These are phyloP conservation scores for Penicillium sp. DNA, from an alignment of 2,329 filamentous ascomycete genomes.

Conservation along the genomic window DNA sequence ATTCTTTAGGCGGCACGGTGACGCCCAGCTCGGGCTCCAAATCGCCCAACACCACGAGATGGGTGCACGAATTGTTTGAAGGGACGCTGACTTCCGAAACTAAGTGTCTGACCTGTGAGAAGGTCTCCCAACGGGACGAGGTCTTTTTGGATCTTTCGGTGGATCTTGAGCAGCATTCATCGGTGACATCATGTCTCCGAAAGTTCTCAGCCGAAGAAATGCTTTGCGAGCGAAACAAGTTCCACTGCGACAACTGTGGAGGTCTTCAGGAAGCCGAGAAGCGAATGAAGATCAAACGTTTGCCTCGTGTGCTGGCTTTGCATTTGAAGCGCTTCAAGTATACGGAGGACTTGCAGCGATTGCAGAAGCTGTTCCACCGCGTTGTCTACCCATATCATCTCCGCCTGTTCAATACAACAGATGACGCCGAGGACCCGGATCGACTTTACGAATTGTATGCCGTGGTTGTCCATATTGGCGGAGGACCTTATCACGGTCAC, in stretches of 20 bases:
- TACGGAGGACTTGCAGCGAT: conserved; percentile 85
- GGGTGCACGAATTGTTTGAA: conserved; percentile 97
- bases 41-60: conserved; percentile 69
- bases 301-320: conserved; percentile 86
- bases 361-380: conserved; percentile 95
- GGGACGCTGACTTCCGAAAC: conserved; percentile 94
- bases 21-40: conserved; percentile 51
- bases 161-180: conserved; percentile 91
- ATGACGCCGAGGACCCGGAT: conserved; percentile 90
- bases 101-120: conserved; percentile 93
- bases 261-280: conserved; percentile 97
- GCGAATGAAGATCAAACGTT: conserved; percentile 96
- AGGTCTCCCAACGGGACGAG: conserved; percentile 90
- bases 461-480: conserved; percentile 94
- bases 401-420: conserved; percentile 94
- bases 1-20: conserved; percentile 49
- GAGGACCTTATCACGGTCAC: conserved; percentile 94
- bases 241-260: conserved; percentile 96
- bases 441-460: conserved; percentile 94
- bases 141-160: conserved; percentile 95
- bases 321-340: conserved; percentile 98
- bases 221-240: conserved; percentile 97
- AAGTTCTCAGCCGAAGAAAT: conserved; percentile 99
- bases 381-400: conserved; percentile 97
- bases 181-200: conserved; percentile 88